A percentile compares a stretch with the other conserved stretches of the same genome.
Evolutionary conservation across 495 filamentous ascomycete genomes (phyloP).

Genomic region (Annulohypoxylon nitens): DNA sequence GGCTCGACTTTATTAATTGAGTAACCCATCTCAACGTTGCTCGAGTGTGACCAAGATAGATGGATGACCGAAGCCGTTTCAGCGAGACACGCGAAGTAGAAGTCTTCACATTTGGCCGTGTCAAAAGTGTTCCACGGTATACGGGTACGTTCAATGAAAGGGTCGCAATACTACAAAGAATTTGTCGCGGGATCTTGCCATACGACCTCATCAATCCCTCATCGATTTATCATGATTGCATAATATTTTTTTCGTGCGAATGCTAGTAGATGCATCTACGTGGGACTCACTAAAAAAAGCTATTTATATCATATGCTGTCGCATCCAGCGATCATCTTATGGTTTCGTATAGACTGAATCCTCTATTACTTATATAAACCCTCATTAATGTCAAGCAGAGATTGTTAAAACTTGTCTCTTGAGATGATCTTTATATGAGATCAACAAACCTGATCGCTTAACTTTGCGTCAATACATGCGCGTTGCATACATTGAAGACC

Average conservation of each 20-base stretch:
- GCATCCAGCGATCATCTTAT: neutral
- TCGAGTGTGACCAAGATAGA: constrained; percentile 1
- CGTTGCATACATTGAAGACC: constrained; percentile 21
- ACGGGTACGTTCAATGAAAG: neutral
- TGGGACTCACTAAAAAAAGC: neutral
- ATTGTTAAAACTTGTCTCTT: neutral
- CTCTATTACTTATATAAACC: neutral
- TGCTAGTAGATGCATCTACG: neutral
- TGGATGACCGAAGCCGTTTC: constrained; percentile 19
- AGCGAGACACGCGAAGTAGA: constrained; percentile 13
- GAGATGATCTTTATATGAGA: neutral
- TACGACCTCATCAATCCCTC: constrained; percentile 9
- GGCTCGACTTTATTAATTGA: constrained; percentile 29
- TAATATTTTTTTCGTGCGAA: neutral
- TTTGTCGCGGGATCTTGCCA: constrained; percentile 16
- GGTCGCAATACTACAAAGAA: constrained; percentile 3
- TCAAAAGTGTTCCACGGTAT: constrained; percentile 5
- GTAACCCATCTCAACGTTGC: constrained; percentile 11
- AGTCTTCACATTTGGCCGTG: constrained; percentile 15
- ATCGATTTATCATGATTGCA: neutral
- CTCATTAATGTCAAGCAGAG: constrained; percentile 1
- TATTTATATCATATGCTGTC: constrained; percentile 18
- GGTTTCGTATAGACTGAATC: neutral
- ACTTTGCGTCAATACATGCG: constrained; percentile 23
- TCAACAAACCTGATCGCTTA: neutral